phyloP scores from a whole-genome alignment of 1,139 yeast genomes.

The Arxiozyma heterogenica region DNA sequence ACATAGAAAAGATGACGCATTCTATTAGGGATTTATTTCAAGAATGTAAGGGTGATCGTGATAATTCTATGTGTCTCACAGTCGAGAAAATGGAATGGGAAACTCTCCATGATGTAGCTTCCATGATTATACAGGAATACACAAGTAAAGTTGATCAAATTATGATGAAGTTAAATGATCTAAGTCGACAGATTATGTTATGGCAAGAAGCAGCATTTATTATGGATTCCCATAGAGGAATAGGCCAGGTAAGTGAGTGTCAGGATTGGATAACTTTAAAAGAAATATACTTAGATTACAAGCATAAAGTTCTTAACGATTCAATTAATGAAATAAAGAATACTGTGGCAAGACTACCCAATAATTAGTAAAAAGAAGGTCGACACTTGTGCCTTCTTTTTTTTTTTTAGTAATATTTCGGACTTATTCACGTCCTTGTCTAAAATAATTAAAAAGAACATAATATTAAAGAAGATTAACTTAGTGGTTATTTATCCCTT shows the following conservation, averaged over 20 bases:
- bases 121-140: conserved; percentile 25
- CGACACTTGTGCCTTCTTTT: no score
- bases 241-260: conserved; percentile 18
- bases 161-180: conserved; percentile 17
- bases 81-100: conserved; percentile 24
- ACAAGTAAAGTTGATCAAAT: conserved; percentile 22
- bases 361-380: background rate
- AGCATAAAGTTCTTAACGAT: background rate
- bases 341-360: conserved; percentile 21
- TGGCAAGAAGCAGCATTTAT: conserved; percentile 31
- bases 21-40: background rate
- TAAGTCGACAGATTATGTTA: conserved; percentile 22
- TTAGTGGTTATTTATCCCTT: background rate
- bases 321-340: conserved; percentile 25
- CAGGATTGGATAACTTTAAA: conserved; percentile 26
- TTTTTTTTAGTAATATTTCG: no score
- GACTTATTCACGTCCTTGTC: background rate
- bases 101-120: conserved; percentile 23
- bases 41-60: background rate
- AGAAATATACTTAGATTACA: conserved; percentile 17
- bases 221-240: conserved; percentile 27
- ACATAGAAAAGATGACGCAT: conserved; percentile 2
- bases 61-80: background rate
- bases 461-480: background rate
- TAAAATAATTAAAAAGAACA: no score